Evolutionary conservation across 2,329 filamentous ascomycete species (phyloP).

Genomic region (Ophidiomyces ophidiicola): DNA sequence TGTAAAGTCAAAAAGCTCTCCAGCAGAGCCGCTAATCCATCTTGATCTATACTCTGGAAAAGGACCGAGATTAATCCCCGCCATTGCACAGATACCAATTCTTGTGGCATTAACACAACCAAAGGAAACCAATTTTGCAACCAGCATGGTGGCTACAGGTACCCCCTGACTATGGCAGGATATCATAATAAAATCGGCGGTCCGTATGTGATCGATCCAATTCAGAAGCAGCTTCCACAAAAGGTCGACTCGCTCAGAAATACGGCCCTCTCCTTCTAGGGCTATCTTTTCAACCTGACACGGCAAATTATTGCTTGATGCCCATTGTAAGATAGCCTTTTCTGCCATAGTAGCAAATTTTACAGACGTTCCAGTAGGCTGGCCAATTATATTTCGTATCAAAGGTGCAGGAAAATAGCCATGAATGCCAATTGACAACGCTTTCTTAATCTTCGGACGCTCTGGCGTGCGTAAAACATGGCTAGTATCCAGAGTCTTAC

Average conservation of each 20-base stretch:
- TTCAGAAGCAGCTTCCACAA: conserved; percentile 91
- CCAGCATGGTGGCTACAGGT: conserved; percentile 80
- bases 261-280: conserved; percentile 86
- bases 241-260: conserved; percentile 76
- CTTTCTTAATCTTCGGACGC: conserved; percentile 63
- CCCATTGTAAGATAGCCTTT: conserved; percentile 71
- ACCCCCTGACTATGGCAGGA: conserved; percentile 94
- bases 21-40: conserved; percentile 80
- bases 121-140: conserved; percentile 84
- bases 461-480: conserved; percentile 63
- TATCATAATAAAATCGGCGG: conserved; percentile 80
- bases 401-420: conserved; percentile 83
- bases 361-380: conserved; percentile 89
- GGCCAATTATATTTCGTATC: conserved; percentile 80
- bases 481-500: conserved; percentile 48
- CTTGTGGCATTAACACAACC: conserved; percentile 65
- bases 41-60: conserved; percentile 86
- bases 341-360: conserved; percentile 83
- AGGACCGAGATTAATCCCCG: conserved; percentile 84
- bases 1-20: conserved; percentile 88
- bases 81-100: conserved; percentile 78
- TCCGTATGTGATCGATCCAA: conserved; percentile 81
- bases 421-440: conserved; percentile 86
- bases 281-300: conserved; percentile 89
- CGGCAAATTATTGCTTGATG: conserved; percentile 56